Evolutionary conservation across 2,329 filamentous ascomycete genomes (phyloP), one percentile per base, ranked within the genome.

Genomic region (Botryotinia globosa): DNA sequence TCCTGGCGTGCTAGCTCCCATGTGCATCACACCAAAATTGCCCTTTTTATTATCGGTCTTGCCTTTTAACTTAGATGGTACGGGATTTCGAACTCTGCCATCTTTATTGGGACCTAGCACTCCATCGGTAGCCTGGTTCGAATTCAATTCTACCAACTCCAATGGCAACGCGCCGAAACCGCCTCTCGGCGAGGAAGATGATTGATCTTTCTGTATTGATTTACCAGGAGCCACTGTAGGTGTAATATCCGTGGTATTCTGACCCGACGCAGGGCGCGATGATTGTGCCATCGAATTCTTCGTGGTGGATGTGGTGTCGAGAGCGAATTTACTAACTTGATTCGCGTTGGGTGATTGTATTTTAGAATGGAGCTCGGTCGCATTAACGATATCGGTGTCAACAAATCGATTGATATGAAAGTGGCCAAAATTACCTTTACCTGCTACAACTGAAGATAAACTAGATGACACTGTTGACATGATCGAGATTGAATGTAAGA

Each of bases 1-100:
- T 58, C 74, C 76, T 34, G 69, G 73, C 83, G 68, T 85, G 82
- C 56, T 85, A 83, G 74, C 82, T 81, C 78, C 82, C 83, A 91
- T 89, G 72, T 89, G 87, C 85, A 91, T 89, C 58, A 90, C 87
- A 63, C 85, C 83, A 79, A 91, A 91, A 76, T 89, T 89, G 42
- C 88, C 88, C 74, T 87, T 87, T 77, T 85, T 86, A 39, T 83
- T 82, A 75, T 87, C 85, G 32, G 86, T 85, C 75, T 86, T 87
- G 74, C 87, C 87, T 78, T 90, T 88, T 71, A 90, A 82, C 79
- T 89, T 90, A 80, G 85, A 88, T 7, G 89, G 88, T 3, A 90
- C 85, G 1, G 88, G 87, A 74, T 89, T 89, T 72, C 86, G 81
- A 22, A 87, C 83, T 37, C 86, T 83, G 61, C 85, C 85, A 78